phyloP scores from a whole-genome alignment of 306 rosid genomes.

The Lotus japonicus region DNA sequence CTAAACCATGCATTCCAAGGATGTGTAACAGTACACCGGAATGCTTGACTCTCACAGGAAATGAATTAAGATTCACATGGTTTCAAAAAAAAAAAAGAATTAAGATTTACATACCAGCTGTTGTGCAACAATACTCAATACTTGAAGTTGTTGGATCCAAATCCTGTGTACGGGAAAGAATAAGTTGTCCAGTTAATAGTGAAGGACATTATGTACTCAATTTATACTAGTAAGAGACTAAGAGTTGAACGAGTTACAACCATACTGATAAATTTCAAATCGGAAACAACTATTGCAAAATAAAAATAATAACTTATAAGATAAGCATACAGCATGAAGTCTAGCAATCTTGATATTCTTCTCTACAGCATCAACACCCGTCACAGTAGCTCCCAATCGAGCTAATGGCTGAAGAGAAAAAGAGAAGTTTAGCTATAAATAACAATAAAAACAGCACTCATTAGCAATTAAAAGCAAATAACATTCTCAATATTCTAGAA shows the following conservation, averaged over 20 bases:
- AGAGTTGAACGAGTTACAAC: not conserved
- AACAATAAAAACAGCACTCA: slow-evolving; percentile 2
- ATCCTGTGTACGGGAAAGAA: slow-evolving; percentile 38
- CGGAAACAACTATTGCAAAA: not conserved
- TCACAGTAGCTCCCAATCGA: slow-evolving; percentile 87
- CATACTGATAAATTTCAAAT: not conserved
- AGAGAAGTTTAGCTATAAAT: slow-evolving; percentile 3
- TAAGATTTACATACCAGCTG: slow-evolving; percentile 64
- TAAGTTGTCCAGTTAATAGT: slow-evolving; percentile 12
- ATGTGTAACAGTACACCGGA: slow-evolving; percentile 1
- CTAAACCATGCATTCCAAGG: not conserved
- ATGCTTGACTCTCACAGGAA: slow-evolving; percentile 5
- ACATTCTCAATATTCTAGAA: not conserved
- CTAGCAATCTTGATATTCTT: slow-evolving; percentile 85
- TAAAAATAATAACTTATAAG: not conserved
- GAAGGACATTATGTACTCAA: not conserved
- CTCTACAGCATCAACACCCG: slow-evolving; percentile 80
- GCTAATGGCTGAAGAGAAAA: slow-evolving; percentile 71
- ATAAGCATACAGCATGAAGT: slow-evolving; percentile 74
- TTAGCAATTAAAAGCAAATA: slow-evolving; percentile 5
- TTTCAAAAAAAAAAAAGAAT: too few relatives aligned
- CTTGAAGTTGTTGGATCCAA: slow-evolving; percentile 73
- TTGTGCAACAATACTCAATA: slow-evolving; percentile 74
- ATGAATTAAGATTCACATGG: slow-evolving; percentile 26
- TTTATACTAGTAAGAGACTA: not conserved